Base-by-base conservation (phyloP, 306 rosid species). In the Cicer arietinum region DNA sequence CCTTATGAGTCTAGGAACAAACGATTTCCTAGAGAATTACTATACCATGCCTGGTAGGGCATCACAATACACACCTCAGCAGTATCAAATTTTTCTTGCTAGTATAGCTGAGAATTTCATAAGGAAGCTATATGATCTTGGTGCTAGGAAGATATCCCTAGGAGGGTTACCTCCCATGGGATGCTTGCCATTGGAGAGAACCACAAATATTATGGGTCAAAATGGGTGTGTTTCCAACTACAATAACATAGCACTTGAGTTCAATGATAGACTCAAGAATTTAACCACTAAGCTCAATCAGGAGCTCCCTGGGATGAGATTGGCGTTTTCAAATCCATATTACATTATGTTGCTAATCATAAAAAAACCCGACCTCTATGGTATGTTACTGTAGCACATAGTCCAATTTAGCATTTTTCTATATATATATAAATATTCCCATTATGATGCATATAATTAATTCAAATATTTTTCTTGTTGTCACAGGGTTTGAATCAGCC, bases 81-180 rank as follows among this genome's bases (percentile, higher is more conserved):
- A 85, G 61, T 94, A 88, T 82, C 74, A 91, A 67, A 75, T 53
- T 58, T 90, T 88, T 30, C 88, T 94, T 6, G 64, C 81, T 13
- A 86, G 89, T 2, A 90, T 90, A 2, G 97, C 97, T 0, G 84
- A 56, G 41, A 83, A 83, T 71, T 94, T 91, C 88, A 75, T 91
- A 20, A 83, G 67, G 58, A 47, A 58, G 48, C 89, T 94, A 48
- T 82, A 94, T 75, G 64, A 22, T 16, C 88, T 90, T 8, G 98
- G 98, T 9, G 98, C 94, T 46, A 73, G 98, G 57, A 94, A 87
- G 79, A 87, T 94, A 8, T 91, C 98, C 45, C 80, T 94, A 0
- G 98, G 98, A 56, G 98, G 98, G 12, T 65, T 94, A 14, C 97
- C 97, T 56, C 98, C 98, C 1, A 94, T 94, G 98, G 98, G 98